Evolutionary conservation across 768 basidiomycete genomes (phyloP).

Genomic region (Boletus subparvulus): DNA sequence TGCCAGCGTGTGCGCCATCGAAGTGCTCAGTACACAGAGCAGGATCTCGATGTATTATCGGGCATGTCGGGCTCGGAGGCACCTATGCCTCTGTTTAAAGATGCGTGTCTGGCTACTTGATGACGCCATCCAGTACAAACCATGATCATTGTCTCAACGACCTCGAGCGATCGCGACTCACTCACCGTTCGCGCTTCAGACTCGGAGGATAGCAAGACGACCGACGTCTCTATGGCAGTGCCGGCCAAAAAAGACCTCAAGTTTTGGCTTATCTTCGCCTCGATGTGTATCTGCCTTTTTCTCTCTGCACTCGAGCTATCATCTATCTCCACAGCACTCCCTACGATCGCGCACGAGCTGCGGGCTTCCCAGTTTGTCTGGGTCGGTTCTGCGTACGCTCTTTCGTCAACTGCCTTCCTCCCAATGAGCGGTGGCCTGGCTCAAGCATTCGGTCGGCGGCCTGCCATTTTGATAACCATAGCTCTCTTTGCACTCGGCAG

Average conservation of each 20-base stretch:
- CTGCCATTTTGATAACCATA: slow-evolving; percentile 24
- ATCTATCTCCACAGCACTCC: slow-evolving; percentile 33
- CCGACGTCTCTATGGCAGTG: not conserved
- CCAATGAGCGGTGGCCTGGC: slow-evolving; percentile 37
- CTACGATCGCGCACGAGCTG: slow-evolving; percentile 33
- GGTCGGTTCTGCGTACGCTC: slow-evolving; percentile 38
- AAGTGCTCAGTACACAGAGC: not conserved
- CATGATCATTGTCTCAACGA: slow-evolving; percentile 1
- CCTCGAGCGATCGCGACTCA: not conserved
- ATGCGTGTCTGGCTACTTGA: not conserved
- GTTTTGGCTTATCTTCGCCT: slow-evolving; percentile 32
- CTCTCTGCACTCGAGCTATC: slow-evolving; percentile 31
- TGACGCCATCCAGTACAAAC: not conserved
- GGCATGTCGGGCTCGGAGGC: not conserved
- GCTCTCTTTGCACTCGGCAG: slow-evolving; percentile 36
- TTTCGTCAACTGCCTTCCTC: slow-evolving; percentile 38
- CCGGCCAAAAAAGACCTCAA: slow-evolving; percentile 11
- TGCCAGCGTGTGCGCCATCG: not conserved
- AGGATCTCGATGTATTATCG: not conserved
- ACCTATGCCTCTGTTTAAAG: not conserved
- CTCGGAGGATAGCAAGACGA: not conserved
- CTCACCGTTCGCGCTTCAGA: not conserved
- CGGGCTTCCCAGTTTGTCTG: slow-evolving; percentile 33
- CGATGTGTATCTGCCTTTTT: slow-evolving; percentile 23
- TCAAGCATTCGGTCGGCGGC: slow-evolving; percentile 31